phyloP scores from a whole-genome alignment of 2,329 filamentous ascomycete genomes.

The Clonostachys byssicola region DNA sequence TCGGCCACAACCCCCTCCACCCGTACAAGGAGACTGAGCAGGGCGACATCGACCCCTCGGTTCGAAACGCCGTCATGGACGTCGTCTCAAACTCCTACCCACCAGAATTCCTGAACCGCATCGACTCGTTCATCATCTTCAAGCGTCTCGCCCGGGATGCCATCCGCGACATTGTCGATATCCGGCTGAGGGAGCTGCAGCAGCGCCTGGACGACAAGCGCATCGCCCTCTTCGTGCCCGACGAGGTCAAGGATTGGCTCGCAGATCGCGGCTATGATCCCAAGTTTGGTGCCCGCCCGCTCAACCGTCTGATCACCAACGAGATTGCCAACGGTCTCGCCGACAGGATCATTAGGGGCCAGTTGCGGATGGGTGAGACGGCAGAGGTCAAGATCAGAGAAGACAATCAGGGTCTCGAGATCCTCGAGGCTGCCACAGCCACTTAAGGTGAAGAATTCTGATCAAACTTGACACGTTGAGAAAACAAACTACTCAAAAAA shows the following conservation, averaged over 20 bases:
- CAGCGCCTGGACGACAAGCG: slow-evolving; percentile 77
- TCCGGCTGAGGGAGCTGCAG: slow-evolving; percentile 82
- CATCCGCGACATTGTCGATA: slow-evolving; percentile 89
- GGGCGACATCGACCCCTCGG: slow-evolving; percentile 67
- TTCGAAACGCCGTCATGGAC: slow-evolving; percentile 82
- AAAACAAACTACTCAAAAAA: not conserved
- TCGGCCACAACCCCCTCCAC: slow-evolving; percentile 65
- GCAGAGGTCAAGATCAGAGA: slow-evolving; percentile 67
- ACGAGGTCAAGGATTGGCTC: slow-evolving; percentile 78
- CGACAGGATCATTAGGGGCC: slow-evolving; percentile 85
- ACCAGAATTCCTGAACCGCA: slow-evolving; percentile 93
- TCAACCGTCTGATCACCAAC: slow-evolving; percentile 86
- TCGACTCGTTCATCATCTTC: slow-evolving; percentile 97
- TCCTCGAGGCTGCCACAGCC: slow-evolving; percentile 20
- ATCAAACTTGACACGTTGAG: not conserved
- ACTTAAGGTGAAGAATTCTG: not conserved
- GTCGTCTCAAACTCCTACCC: slow-evolving; percentile 72
- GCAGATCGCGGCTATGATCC: slow-evolving; percentile 88
- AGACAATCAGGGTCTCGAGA: slow-evolving; percentile 53
- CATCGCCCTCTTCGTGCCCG: slow-evolving; percentile 69
- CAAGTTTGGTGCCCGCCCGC: slow-evolving; percentile 81
- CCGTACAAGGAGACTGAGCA: slow-evolving; percentile 58
- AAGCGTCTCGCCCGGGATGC: slow-evolving; percentile 76
- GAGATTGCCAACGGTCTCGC: slow-evolving; percentile 87
- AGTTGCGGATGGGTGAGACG: slow-evolving; percentile 70